A percentile compares a stretch with the other conserved stretches of the same genome.
phyloP scores from a whole-genome alignment of 129 eudicot species.

The Chrysanthemum makinoi region DNA sequence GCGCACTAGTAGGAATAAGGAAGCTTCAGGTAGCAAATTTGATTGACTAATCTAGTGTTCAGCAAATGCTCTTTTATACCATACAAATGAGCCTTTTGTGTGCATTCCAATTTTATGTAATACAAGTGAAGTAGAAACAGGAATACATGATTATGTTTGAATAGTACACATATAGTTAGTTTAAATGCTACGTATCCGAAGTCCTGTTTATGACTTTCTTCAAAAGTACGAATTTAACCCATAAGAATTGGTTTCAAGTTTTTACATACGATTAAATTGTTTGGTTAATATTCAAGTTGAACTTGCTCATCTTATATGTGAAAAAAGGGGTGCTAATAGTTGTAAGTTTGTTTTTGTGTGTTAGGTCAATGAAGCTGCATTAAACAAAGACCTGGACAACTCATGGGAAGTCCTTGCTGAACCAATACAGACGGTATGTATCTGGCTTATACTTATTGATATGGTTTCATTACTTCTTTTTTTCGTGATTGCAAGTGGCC shows the following conservation, averaged over 20 bases:
- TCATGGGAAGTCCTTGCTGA: slow-evolving; percentile 99
- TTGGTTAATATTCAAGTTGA: not conserved
- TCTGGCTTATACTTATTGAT: slow-evolving; percentile 6
- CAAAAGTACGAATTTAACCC: not conserved
- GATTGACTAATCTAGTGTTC: not conserved
- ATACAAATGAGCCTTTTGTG: not conserved
- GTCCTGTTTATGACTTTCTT: not conserved
- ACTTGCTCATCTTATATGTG: not conserved
- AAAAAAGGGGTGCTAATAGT: not conserved
- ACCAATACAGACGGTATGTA: slow-evolving; percentile 90
- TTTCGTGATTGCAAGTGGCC: not conserved
- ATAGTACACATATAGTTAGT: not conserved
- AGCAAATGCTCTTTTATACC: not conserved
- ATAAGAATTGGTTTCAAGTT: not conserved
- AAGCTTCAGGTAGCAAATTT: slow-evolving; percentile 81
- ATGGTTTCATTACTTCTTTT: not conserved
- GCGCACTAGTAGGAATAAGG: slow-evolving; percentile 75
- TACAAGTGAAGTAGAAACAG: not conserved
- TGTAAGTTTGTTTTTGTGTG: not conserved
- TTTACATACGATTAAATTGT: not conserved
- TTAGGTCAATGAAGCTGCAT: slow-evolving; percentile 83
- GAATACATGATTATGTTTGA: not conserved
- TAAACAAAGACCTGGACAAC: slow-evolving; percentile 66
- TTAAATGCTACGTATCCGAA: not conserved
- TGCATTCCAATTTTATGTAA: not conserved